Conservation (phyloP, 2,329 filamentous ascomycete genomes). For the Trichophyton mentagrophytes region DNA sequence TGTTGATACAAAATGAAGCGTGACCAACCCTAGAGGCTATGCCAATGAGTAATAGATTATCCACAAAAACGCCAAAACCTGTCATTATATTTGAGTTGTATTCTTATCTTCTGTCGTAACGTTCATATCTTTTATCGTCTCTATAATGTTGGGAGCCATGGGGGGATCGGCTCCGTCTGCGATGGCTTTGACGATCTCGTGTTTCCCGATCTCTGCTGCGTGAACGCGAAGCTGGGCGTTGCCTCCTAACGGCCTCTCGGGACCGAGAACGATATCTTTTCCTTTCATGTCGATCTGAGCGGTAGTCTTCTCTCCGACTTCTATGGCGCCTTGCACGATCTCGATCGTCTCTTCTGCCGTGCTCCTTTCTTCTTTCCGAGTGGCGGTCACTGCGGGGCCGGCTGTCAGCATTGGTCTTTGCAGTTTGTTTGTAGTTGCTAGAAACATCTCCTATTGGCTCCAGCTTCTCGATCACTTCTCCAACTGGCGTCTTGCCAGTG, state of each 20-base stretch:
- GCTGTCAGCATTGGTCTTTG: not conserved
- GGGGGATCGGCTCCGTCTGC: constrained; percentile 6
- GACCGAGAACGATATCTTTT: constrained; percentile 15
- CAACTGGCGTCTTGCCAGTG: constrained; percentile 17
- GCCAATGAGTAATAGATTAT: not conserved
- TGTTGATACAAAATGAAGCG: constrained; percentile 11
- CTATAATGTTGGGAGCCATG: constrained; percentile 15
- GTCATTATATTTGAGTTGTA: not conserved
- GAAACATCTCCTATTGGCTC: constrained; percentile 17
- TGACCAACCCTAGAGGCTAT: constrained; percentile 1
- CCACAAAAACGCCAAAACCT: not conserved
- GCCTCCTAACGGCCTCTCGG: constrained; percentile 16
- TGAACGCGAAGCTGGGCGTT: constrained; percentile 19
- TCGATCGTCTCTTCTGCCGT: constrained; percentile 24
- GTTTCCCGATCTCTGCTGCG: constrained; percentile 20
- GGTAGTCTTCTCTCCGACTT: constrained; percentile 22
- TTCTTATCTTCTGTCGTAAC: not conserved
- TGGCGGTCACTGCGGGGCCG: constrained; percentile 4
- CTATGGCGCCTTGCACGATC: constrained; percentile 17
- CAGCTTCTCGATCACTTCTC: constrained; percentile 16
- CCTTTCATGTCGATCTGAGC: constrained; percentile 9
- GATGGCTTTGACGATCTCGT: constrained; percentile 18
- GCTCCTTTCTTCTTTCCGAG: constrained; percentile 34
- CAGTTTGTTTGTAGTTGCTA: constrained; percentile 8
- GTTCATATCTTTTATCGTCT: not conserved